Conservation (phyloP, 805 yeast species). For the Myxozyma monticola region DNA sequence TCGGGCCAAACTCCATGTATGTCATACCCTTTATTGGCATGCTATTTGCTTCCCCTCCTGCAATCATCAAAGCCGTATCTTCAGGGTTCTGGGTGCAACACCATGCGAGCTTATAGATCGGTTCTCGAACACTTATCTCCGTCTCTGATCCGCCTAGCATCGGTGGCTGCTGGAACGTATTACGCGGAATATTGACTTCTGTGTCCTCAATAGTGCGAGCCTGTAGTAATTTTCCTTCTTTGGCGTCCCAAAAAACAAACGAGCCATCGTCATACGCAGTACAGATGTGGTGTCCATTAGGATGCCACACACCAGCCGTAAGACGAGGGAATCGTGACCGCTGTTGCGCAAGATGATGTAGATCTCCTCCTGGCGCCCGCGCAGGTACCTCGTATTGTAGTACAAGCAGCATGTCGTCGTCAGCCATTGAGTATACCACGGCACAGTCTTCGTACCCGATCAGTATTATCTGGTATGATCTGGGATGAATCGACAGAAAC, state of each 20-base stretch:
- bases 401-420: conserved; percentile 54
- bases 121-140: conserved; percentile 24
- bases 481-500: conserved; percentile 76
- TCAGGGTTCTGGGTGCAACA: conserved; percentile 78
- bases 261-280: conserved; percentile 82
- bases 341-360: conserved; percentile 32
- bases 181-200: conserved; percentile 56
- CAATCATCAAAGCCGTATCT: conserved; percentile 66
- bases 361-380: conserved; percentile 72
- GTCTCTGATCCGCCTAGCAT: neutral
- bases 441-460: conserved; percentile 72
- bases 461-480: conserved; percentile 78
- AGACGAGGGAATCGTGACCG: conserved; percentile 45
- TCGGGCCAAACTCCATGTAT: conserved; percentile 72
- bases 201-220: conserved; percentile 73
- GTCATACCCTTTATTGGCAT: conserved; percentile 47
- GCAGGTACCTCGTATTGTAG: conserved; percentile 64
- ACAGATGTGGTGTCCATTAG: conserved; percentile 82
- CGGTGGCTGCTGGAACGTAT: conserved; percentile 4
- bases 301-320: conserved; percentile 74
- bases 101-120: conserved; percentile 67
- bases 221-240: conserved; percentile 67
- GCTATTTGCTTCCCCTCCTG: conserved; percentile 61
- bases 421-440: conserved; percentile 64
- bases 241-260: conserved; percentile 89